A percentile compares a stretch with the other conserved stretches of the same genome.
These are phyloP conservation scores for Salvia sclarea DNA, from an alignment of 305 asterid genomes.

Conservation along the genomic window DNA sequence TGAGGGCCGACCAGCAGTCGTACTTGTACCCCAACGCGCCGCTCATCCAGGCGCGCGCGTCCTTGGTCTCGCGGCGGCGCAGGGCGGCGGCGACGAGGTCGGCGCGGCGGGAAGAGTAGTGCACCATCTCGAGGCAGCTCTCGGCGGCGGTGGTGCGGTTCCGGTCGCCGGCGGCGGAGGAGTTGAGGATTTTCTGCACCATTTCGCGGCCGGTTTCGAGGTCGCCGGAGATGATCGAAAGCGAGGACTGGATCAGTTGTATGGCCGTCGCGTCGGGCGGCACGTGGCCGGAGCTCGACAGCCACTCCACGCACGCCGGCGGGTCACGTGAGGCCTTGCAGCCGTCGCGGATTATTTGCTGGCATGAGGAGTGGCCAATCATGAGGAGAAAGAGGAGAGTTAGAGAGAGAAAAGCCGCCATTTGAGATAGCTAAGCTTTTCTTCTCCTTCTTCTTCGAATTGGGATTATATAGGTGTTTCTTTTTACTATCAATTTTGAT, in stretches of 20 bases:
- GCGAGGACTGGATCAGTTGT: constrained; percentile 47
- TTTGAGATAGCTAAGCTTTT: constrained; percentile 23
- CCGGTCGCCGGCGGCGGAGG: constrained; percentile 42
- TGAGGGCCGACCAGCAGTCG: constrained; percentile 58
- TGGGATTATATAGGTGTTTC: too few species aligned
- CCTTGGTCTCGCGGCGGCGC: constrained; percentile 45
- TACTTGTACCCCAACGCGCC: constrained; percentile 56
- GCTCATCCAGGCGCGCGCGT: constrained; percentile 71
- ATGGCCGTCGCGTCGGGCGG: constrained; percentile 42
- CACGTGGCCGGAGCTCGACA: constrained; percentile 33
- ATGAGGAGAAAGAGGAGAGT: constrained; percentile 34
- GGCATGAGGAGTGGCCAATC: constrained; percentile 31
- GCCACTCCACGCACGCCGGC: constrained; percentile 42
- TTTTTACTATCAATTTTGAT: too few species aligned
- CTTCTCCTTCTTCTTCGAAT: not conserved
- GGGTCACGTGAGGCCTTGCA: constrained; percentile 67
- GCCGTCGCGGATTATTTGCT: constrained; percentile 35
- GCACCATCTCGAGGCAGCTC: constrained; percentile 42
- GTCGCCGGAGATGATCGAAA: constrained; percentile 37
- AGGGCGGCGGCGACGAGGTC: constrained; percentile 32
- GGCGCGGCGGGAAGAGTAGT: constrained; percentile 39
- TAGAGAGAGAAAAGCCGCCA: constrained; percentile 36
- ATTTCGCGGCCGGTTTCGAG: constrained; percentile 37
- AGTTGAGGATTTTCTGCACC: constrained; percentile 41
- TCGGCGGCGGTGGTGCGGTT: constrained; percentile 50